Percentiles rank a stretch among this genome's conserved stretches.
These are phyloP conservation scores for Paramecium bursaria DNA, from an alignment of 73 alveolate genomes.

Conservation along the genomic window DNA sequence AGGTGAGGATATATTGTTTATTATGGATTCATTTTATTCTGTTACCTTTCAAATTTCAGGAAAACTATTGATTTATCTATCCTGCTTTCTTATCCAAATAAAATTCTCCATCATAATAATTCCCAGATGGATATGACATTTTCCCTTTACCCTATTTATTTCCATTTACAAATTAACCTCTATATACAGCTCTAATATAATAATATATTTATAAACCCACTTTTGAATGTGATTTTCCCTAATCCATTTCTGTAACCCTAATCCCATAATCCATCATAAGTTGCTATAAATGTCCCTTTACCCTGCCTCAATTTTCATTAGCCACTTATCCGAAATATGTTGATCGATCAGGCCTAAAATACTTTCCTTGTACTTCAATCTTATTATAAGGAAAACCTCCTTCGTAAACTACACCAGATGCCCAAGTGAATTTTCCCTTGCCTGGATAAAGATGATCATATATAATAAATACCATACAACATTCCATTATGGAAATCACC, in stretches of 20 bases:
- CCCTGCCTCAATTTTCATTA: constrained; percentile 90
- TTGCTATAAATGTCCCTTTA: constrained; percentile 80
- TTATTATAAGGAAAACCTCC: constrained; percentile 65
- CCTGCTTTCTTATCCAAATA: constrained; percentile 92
- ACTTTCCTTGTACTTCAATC: constrained; percentile 57
- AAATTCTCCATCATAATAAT: constrained; percentile 97
- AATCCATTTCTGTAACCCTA: constrained; percentile 91
- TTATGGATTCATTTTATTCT: too few relatives aligned
- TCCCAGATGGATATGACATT: constrained; percentile 92
- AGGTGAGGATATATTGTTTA: too few relatives aligned
- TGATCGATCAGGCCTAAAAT: constrained; percentile 69
- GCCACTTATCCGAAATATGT: constrained; percentile 79
- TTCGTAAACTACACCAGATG: constrained; percentile 67
- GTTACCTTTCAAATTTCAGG: too few relatives aligned
- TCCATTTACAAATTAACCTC: constrained; percentile 93
- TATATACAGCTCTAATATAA: constrained; percentile 77
- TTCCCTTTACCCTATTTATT: constrained; percentile 93
- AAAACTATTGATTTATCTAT: too few relatives aligned
- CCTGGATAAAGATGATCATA: constrained; percentile 19
- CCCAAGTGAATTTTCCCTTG: constrained; percentile 72
- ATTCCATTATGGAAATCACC: constrained; percentile 71
- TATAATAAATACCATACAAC: constrained; percentile 69
- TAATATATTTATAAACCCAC: constrained; percentile 78
- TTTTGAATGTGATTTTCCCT: constrained; percentile 85
- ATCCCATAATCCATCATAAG: constrained; percentile 92